phyloP scores from a whole-genome alignment of 805 yeast species.

The Nakazawaea pomicola region DNA sequence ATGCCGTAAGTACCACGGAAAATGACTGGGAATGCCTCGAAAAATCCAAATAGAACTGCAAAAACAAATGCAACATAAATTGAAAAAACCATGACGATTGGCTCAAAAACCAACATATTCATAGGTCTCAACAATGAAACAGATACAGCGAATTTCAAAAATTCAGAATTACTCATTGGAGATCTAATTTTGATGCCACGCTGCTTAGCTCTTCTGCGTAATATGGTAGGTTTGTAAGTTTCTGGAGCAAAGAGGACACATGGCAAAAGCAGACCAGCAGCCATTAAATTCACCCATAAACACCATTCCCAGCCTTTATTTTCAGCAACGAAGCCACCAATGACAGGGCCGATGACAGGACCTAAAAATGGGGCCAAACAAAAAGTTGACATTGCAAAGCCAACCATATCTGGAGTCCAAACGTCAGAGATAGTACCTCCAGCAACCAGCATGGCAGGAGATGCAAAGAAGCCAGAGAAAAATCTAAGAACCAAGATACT shows the following conservation, averaged over 20 bases:
- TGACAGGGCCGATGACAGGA: constrained; percentile 71
- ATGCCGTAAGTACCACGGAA: constrained; percentile 60
- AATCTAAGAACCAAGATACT: constrained; percentile 64
- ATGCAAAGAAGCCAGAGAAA: constrained; percentile 69
- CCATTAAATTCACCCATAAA: constrained; percentile 66
- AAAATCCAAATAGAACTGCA: constrained; percentile 75
- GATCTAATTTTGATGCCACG: constrained; percentile 48
- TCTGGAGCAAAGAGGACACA: constrained; percentile 49
- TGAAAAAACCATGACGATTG: constrained; percentile 67
- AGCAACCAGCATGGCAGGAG: constrained; percentile 80
- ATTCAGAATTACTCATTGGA: constrained; percentile 27
- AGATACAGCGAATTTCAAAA: constrained; percentile 40
- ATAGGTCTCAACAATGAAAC: constrained; percentile 58
- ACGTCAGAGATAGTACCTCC: constrained; percentile 81
- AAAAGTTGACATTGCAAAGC: constrained; percentile 73
- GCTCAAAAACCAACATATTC: constrained; percentile 67
- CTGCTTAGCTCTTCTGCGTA: constrained; percentile 53
- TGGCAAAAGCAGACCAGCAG: constrained; percentile 52
- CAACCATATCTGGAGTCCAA: constrained; percentile 61
- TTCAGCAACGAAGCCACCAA: constrained; percentile 67
- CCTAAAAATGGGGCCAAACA: constrained; percentile 79
- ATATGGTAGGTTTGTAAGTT: constrained; percentile 66
- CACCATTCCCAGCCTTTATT: constrained; percentile 66
- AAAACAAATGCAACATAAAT: constrained; percentile 69
- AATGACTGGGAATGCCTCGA: constrained; percentile 74